Evolutionary conservation across 106 monocot genomes (phyloP).

Genomic region (Vanilla planifolia): DNA sequence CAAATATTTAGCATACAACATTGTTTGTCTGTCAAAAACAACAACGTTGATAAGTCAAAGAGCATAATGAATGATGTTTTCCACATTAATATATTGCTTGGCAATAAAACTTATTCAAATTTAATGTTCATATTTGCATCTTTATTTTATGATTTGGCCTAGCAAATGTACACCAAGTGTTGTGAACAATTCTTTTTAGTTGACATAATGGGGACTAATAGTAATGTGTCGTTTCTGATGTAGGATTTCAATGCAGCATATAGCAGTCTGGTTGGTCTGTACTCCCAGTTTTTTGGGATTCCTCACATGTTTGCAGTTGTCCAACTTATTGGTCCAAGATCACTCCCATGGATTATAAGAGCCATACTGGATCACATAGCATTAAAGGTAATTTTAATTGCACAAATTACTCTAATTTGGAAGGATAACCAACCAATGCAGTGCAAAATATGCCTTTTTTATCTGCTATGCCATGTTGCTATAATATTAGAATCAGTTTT

Average conservation of each 20-base stretch:
- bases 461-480: not conserved
- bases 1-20: too few relatives aligned
- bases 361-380: conserved; percentile 86
- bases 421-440: not conserved
- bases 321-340: conserved; percentile 77
- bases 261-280: conserved; percentile 50
- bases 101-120: not conserved
- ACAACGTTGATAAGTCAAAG: too few relatives aligned
- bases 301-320: conserved; percentile 89
- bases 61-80: too few relatives aligned
- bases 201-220: not conserved
- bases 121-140: not conserved
- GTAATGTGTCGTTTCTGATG: conserved; percentile 14
- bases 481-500: not conserved
- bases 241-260: conserved; percentile 82
- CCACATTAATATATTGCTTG: too few relatives aligned
- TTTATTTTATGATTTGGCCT: not conserved
- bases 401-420: not conserved
- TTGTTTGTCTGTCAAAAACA: too few relatives aligned
- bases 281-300: conserved; percentile 85
- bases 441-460: not conserved
- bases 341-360: conserved; percentile 85
- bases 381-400: conserved; percentile 42
- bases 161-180: not conserved
- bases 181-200: not conserved